Evolutionary conservation across 2,329 filamentous ascomycete genomes (phyloP).

Genomic region (Trichoderma sp.): DNA sequence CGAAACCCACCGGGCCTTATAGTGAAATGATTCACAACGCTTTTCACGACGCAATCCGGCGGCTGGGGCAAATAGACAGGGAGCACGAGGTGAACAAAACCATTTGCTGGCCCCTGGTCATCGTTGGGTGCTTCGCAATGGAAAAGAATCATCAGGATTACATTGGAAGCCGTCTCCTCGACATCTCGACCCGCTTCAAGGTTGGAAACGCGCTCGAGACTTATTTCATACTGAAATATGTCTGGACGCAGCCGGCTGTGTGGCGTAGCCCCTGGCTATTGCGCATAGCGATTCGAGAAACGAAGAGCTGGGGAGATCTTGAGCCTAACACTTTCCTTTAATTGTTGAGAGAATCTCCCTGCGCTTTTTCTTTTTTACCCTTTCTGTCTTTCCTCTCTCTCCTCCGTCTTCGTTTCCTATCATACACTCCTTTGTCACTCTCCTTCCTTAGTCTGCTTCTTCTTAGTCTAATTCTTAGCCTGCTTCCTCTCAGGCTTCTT

Average conservation of each 20-base stretch:
- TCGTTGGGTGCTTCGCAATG: slow-evolving; percentile 38
- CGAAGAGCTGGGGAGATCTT: slow-evolving; percentile 31
- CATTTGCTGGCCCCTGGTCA: slow-evolving; percentile 39
- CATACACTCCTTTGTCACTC: not conserved
- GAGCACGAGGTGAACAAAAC: slow-evolving; percentile 39
- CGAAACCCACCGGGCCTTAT: slow-evolving; percentile 3
- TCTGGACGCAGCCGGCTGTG: slow-evolving; percentile 38
- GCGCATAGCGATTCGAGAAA: slow-evolving; percentile 42
- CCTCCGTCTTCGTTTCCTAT: not conserved
- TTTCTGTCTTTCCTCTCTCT: not conserved
- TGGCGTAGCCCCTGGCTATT: slow-evolving; percentile 42
- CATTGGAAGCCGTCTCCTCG: slow-evolving; percentile 34
- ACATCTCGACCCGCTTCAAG: slow-evolving; percentile 38
- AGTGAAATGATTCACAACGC: slow-evolving; percentile 26
- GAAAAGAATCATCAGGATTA: slow-evolving; percentile 29
- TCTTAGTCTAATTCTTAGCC: no score
- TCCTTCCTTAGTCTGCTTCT: not conserved
- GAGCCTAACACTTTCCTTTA: no score
- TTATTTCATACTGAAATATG: slow-evolving; percentile 39
- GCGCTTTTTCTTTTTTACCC: not conserved
- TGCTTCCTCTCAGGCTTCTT: no score
- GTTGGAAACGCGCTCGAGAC: slow-evolving; percentile 47
- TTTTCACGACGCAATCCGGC: slow-evolving; percentile 26
- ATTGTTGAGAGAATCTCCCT: no score
- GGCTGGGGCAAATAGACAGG: slow-evolving; percentile 33